Conservation (phyloP, 2,329 filamentous ascomycete genomes). For the Plectosphaerella plurivora region DNA sequence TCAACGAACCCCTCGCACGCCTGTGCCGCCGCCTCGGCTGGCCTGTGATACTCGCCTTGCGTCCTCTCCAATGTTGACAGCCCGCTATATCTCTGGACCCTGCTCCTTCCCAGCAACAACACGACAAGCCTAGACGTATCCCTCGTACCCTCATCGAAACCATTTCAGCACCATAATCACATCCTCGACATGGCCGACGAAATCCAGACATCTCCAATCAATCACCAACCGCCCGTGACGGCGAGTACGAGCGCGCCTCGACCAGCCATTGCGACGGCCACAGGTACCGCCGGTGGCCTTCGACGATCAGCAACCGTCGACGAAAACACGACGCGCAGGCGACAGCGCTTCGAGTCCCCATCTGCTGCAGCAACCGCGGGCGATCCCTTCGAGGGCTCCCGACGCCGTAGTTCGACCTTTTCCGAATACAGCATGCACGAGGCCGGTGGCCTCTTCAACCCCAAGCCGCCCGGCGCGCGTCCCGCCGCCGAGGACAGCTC, state of each 20-base stretch:
- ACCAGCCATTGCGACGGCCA: background rate
- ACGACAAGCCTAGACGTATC: background rate
- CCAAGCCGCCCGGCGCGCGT: constrained; percentile 25
- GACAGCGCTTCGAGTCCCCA: constrained; percentile 1
- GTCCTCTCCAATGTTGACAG: too few species aligned
- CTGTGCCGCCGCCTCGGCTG: too few species aligned
- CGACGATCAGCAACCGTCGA: constrained; percentile 37
- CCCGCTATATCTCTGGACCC: too few species aligned
- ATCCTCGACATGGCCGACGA: too few species aligned
- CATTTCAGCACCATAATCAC: too few species aligned
- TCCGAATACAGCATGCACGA: constrained; percentile 72
- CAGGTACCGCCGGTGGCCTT: background rate
- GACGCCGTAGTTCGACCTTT: constrained; percentile 71
- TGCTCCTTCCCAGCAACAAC: too few species aligned
- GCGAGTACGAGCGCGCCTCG: too few species aligned
- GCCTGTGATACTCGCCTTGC: too few species aligned
- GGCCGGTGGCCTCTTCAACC: constrained; percentile 64
- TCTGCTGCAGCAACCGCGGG: background rate
- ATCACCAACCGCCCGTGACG: too few species aligned
- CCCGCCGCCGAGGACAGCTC: constrained; percentile 29
- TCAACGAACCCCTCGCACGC: background rate
- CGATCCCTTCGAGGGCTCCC: constrained; percentile 22
- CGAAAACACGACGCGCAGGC: constrained; percentile 22
- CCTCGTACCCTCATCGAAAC: background rate
- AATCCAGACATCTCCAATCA: too few species aligned